Conservation (phyloP, 1,284 basidiomycete genomes). For the Ustilago loliicola region DNA sequence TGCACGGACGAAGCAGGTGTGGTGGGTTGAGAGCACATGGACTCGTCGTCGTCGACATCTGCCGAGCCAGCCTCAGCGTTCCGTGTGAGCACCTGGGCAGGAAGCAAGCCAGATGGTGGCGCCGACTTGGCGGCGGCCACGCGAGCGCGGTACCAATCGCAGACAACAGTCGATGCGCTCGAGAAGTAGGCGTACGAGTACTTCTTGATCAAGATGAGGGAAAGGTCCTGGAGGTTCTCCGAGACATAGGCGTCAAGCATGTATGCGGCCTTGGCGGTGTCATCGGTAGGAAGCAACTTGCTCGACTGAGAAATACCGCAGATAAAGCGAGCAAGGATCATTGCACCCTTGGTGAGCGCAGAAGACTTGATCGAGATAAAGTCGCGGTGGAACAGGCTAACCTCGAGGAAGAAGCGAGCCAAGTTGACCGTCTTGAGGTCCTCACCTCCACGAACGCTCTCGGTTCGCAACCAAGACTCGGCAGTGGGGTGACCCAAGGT, state of each 20-base stretch:
- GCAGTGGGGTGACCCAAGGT: conserved; percentile 96
- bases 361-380: conserved; percentile 89
- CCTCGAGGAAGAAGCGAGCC: conserved; percentile 97
- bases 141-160: conserved; percentile 82
- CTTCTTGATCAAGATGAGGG: conserved; percentile 94
- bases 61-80: conserved; percentile 35
- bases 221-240: conserved; percentile 87
- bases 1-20: conserved; percentile 62
- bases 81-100: conserved; percentile 47
- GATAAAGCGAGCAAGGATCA: conserved; percentile 89
- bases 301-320: conserved; percentile 67
- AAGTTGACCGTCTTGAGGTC: conserved; percentile 91
- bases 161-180: conserved; percentile 89
- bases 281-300: conserved; percentile 43
- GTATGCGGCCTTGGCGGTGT: conserved; percentile 74
- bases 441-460: conserved; percentile 74
- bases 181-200: conserved; percentile 96
- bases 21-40: conserved; percentile 58
- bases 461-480: conserved; percentile 90
- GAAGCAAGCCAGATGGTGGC: conserved; percentile 42
- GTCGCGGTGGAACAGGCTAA: conserved; percentile 95
- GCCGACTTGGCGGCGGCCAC: conserved; percentile 35
- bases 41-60: conserved; percentile 61
- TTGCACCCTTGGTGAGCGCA: conserved; percentile 85
- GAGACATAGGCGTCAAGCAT: conserved; percentile 86